Evolutionary conservation across 768 basidiomycete species (phyloP).

Genomic region (Xerocomus spinulosus): DNA sequence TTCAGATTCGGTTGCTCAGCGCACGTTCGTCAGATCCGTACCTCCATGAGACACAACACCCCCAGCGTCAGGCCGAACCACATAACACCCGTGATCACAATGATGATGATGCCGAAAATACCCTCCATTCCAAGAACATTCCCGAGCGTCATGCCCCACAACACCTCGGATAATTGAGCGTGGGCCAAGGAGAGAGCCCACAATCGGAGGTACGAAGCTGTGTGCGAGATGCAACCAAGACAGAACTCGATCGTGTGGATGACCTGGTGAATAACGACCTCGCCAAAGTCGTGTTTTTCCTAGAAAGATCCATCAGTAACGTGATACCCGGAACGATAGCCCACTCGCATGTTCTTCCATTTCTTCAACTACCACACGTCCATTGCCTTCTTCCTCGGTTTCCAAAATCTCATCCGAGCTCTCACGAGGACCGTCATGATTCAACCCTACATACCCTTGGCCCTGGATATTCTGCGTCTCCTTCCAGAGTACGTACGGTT

Average conservation of each 20-base stretch:
- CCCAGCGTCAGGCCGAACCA: conserved; percentile 79
- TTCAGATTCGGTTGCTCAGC: conserved; percentile 7
- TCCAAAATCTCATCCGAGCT: conserved; percentile 61
- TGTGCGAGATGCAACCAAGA: conserved; percentile 97
- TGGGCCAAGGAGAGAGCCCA: conserved; percentile 99
- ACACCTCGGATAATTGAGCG: conserved; percentile 92
- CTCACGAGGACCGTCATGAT: conserved; percentile 51
- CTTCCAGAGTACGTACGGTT: conserved; percentile 89
- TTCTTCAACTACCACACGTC: conserved; percentile 67
- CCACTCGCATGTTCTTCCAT: conserved; percentile 66
- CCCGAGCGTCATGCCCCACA: conserved; percentile 85
- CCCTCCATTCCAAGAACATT: conserved; percentile 56
- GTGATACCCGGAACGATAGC: conserved; percentile 5
- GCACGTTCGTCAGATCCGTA: conserved; percentile 36
- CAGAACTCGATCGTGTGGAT: conserved; percentile 99
- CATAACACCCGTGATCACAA: conserved; percentile 49
- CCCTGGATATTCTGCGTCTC: conserved; percentile 80
- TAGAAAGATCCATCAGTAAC: conserved; percentile 25
- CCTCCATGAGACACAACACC: conserved; percentile 95
- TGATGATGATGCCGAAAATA: conserved; percentile 52
- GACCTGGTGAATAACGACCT: conserved; percentile 93
- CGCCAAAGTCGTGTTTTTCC: conserved; percentile 90
- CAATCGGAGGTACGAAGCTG: conserved; percentile 86
- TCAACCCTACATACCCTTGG: conserved; percentile 78
- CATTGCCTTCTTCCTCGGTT: conserved; percentile 79